phyloP scores from a whole-genome alignment of 768 basidiomycete genomes.

The Coprinopsis sp. region DNA sequence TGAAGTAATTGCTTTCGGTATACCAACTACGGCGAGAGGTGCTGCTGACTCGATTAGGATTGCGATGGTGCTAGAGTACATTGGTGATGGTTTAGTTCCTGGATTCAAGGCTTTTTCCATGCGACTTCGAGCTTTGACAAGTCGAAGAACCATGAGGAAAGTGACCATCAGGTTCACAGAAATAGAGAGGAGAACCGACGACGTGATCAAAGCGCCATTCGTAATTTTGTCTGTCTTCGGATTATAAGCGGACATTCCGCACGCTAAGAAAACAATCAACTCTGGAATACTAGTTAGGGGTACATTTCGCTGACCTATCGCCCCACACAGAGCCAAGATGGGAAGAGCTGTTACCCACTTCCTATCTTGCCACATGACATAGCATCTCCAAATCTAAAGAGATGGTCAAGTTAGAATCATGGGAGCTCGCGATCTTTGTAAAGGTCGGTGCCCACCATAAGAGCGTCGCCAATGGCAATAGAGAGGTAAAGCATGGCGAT shows the following conservation, averaged over 20 bases:
- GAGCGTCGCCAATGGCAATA: neutral
- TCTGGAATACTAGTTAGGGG: neutral
- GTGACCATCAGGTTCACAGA: slow-evolving; percentile 3
- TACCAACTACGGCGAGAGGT: neutral
- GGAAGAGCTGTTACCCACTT: neutral
- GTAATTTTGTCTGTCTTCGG: neutral
- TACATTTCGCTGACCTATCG: neutral
- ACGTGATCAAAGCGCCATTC: neutral
- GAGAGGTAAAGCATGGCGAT: neutral
- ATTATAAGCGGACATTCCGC: neutral
- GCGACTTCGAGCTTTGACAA: neutral
- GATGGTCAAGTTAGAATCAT: neutral
- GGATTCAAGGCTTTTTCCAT: neutral
- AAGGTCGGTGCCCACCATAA: neutral
- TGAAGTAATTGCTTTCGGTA: neutral
- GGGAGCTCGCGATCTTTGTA: neutral
- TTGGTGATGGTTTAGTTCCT: neutral
- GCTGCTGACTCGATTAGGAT: neutral
- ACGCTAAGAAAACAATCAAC: neutral
- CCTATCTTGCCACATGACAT: slow-evolving; percentile 1
- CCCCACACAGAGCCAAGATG: neutral
- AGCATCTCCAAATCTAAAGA: slow-evolving; percentile 1
- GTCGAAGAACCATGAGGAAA: neutral
- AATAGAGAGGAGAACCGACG: neutral
- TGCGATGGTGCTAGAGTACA: neutral